A percentile compares a stretch with the other conserved stretches of the same genome.
These are phyloP conservation scores for Penicillium sp. DNA, from an alignment of 2,329 filamentous ascomycete genomes.

Conservation along the genomic window DNA sequence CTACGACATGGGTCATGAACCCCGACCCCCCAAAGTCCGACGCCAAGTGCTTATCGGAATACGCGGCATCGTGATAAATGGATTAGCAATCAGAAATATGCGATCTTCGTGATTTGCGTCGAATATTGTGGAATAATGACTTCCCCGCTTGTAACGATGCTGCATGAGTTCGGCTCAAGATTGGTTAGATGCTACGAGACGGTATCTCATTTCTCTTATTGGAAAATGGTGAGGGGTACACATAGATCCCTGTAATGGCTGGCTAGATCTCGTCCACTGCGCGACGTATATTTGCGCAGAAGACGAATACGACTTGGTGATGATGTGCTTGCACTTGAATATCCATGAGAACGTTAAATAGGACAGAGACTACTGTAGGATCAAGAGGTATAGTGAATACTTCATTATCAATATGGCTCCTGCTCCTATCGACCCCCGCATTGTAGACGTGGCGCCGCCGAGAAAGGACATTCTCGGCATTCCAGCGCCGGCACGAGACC, in stretches of 20 bases:
- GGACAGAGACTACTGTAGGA: background rate
- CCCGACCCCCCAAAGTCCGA: background rate
- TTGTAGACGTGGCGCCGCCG: conserved; percentile 59
- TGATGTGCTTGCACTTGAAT: conserved; percentile 28
- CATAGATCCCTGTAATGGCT: background rate
- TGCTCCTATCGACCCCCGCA: conserved; percentile 57
- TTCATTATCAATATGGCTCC: conserved; percentile 48
- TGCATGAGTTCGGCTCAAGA: background rate
- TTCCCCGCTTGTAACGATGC: conserved; percentile 1
- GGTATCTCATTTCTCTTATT: background rate
- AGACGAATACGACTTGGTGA: conserved; percentile 28
- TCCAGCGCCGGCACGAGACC: conserved; percentile 53
- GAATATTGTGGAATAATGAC: conserved; percentile 23
- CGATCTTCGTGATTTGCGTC: conserved; percentile 20
- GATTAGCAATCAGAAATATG: conserved; percentile 9
- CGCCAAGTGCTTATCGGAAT: conserved; percentile 1
- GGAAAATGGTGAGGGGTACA: conserved; percentile 10
- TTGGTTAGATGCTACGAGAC: background rate
- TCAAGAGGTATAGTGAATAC: background rate
- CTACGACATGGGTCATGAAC: background rate
- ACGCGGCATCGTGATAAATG: background rate
- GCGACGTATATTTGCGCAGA: conserved; percentile 5
- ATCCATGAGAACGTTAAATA: background rate
- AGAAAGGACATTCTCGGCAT: conserved; percentile 62
- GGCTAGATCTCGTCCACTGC: background rate